These are phyloP conservation scores for Pyracantha coccinea DNA, from an alignment of 331 rosid species.

Conservation along the genomic window DNA sequence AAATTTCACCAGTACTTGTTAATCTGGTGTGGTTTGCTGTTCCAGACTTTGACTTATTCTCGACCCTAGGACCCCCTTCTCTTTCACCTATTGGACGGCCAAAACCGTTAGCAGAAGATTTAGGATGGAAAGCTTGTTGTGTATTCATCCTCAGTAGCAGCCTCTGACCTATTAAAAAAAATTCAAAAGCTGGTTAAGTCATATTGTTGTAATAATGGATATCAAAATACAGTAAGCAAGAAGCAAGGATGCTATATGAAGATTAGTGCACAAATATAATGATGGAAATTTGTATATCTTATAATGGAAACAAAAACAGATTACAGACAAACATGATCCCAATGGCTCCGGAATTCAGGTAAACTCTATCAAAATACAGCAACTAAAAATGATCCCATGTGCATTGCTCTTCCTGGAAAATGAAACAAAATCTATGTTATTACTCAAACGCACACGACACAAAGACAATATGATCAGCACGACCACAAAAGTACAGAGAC, in stretches of 20 bases:
- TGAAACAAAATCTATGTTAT: not conserved
- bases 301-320: not conserved
- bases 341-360: not conserved
- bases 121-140: conserved; percentile 52
- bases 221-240: not conserved
- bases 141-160: conserved; percentile 57
- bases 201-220: not conserved
- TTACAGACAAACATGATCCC: too few relatives aligned
- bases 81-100: conserved; percentile 74
- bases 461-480: not conserved
- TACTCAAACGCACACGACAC: not conserved
- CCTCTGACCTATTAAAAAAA: conserved; percentile 28
- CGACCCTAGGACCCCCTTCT: conserved; percentile 54
- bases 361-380: not conserved
- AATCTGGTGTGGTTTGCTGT: conserved; percentile 52
- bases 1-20: conserved; percentile 43
- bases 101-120: conserved; percentile 75
- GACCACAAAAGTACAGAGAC: not conserved
- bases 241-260: not conserved
- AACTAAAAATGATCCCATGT: not conserved
- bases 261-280: not conserved
- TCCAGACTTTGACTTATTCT: conserved; percentile 53
- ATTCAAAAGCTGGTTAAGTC: not conserved
- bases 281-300: not conserved
- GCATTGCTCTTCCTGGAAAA: not conserved